Percentiles rank a stretch among this genome's conserved stretches.
phyloP scores from a whole-genome alignment of 139 green algal genomes.

The Picochlorum sp. region DNA sequence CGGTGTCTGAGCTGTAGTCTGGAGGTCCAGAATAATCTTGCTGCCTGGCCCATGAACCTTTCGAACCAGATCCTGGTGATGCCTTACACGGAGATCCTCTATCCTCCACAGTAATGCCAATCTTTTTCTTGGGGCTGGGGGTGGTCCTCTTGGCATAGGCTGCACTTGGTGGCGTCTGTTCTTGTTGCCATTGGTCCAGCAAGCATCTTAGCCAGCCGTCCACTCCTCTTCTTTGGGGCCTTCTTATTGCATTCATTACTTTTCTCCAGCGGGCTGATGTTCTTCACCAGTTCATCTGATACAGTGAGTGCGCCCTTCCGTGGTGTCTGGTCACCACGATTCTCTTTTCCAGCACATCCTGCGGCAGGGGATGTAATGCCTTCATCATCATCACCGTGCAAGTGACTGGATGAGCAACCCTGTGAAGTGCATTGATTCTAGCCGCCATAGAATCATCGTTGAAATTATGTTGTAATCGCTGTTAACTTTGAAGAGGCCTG shows the following conservation, averaged over 20 bases:
- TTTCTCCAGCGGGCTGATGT: background rate
- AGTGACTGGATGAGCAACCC: too few relatives aligned
- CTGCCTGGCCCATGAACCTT: background rate
- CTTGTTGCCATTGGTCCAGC: background rate
- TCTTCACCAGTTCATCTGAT: background rate
- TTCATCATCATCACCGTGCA: too few relatives aligned
- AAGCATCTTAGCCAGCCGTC: background rate
- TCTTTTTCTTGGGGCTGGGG: background rate
- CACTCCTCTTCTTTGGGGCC: background rate
- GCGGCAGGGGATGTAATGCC: too few relatives aligned
- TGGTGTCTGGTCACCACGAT: too few relatives aligned
- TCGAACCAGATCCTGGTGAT: background rate
- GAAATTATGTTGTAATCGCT: too few relatives aligned
- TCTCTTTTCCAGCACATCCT: too few relatives aligned
- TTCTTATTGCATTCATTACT: background rate
- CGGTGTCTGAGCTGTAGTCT: background rate
- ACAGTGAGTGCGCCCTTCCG: too few relatives aligned
- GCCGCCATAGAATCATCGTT: too few relatives aligned
- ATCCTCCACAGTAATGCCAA: background rate
- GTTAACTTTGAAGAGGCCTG: too few relatives aligned
- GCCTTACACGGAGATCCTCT: background rate
- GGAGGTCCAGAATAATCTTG: background rate
- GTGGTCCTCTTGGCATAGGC: background rate
- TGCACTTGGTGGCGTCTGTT: background rate
- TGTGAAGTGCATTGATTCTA: too few relatives aligned